These are phyloP conservation scores for Syzygium grande DNA, from an alignment of 345 rosid genomes.

Conservation along the genomic window DNA sequence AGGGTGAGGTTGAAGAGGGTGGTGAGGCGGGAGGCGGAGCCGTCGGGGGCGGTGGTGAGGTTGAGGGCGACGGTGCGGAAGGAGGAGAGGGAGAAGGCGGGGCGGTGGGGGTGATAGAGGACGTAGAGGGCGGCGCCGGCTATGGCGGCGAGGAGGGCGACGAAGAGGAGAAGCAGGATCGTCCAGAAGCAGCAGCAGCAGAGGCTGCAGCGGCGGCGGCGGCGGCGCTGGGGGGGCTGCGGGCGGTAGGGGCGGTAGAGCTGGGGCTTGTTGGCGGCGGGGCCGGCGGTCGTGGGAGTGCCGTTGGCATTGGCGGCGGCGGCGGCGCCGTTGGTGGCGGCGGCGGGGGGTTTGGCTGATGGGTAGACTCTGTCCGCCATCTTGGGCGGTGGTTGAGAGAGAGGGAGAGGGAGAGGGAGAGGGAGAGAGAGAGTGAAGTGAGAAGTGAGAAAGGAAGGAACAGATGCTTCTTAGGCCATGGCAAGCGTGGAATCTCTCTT, in stretches of 20 bases:
- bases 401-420: slow-evolving; percentile 2
- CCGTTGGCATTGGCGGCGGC: slow-evolving; percentile 48
- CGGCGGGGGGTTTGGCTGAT: slow-evolving; percentile 33
- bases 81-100: slow-evolving; percentile 56
- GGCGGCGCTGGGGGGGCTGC: slow-evolving; percentile 52
- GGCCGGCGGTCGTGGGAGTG: slow-evolving; percentile 33
- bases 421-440: neutral
- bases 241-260: slow-evolving; percentile 58
- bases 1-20: slow-evolving; percentile 78
- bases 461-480: neutral
- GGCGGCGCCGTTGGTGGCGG: slow-evolving; percentile 17
- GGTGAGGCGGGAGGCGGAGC: slow-evolving; percentile 54
- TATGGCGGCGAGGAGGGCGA: slow-evolving; percentile 54
- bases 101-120: slow-evolving; percentile 75
- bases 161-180: slow-evolving; percentile 43
- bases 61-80: slow-evolving; percentile 66
- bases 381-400: neutral
- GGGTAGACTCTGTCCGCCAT: slow-evolving; percentile 79
- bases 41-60: slow-evolving; percentile 57
- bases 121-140: slow-evolving; percentile 70
- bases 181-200: slow-evolving; percentile 93
- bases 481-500: neutral
- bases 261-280: slow-evolving; percentile 34
- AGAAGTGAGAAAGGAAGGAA: slow-evolving; percentile 4
- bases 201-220: slow-evolving; percentile 56